Conservation (phyloP, 2,329 filamentous ascomycete genomes). For the Ustilaginoidea virens region DNA sequence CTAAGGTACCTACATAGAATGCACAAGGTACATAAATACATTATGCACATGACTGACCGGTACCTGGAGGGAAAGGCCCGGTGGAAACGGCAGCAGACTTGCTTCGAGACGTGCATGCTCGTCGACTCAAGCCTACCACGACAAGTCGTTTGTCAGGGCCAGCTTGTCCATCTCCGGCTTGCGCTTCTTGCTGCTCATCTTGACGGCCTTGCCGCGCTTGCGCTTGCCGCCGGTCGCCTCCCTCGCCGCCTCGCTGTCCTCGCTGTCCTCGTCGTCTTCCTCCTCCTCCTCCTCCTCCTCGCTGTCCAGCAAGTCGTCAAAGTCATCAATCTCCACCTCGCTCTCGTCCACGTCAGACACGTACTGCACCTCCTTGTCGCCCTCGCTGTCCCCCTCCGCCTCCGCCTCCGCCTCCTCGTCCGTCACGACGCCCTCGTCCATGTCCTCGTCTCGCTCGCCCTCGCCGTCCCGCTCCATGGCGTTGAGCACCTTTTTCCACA, state of each 20-base stretch:
- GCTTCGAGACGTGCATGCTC: too few species aligned
- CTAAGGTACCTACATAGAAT: too few species aligned
- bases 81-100: too few species aligned
- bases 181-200: conserved; percentile 28
- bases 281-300: conserved; percentile 45
- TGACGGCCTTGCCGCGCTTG: conserved; percentile 33
- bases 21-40: too few species aligned
- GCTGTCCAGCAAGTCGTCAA: conserved; percentile 87
- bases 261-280: conserved; percentile 41
- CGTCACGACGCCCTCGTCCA: conserved; percentile 73
- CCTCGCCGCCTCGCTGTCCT: conserved; percentile 40
- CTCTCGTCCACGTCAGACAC: conserved; percentile 82
- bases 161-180: conserved; percentile 46
- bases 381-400: conserved; percentile 53
- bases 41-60: too few species aligned
- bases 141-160: conserved; percentile 24
- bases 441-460: conserved; percentile 67
- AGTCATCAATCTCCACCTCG: conserved; percentile 61
- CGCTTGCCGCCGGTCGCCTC: conserved; percentile 40
- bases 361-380: conserved; percentile 74
- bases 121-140: conserved; percentile 17
- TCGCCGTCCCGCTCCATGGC: conserved; percentile 80
- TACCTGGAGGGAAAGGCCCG: too few species aligned
- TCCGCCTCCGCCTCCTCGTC: conserved; percentile 61
- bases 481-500: conserved; percentile 94